phyloP scores from a whole-genome alignment of 495 filamentous ascomycete genomes.

The Halenospora varia region DNA sequence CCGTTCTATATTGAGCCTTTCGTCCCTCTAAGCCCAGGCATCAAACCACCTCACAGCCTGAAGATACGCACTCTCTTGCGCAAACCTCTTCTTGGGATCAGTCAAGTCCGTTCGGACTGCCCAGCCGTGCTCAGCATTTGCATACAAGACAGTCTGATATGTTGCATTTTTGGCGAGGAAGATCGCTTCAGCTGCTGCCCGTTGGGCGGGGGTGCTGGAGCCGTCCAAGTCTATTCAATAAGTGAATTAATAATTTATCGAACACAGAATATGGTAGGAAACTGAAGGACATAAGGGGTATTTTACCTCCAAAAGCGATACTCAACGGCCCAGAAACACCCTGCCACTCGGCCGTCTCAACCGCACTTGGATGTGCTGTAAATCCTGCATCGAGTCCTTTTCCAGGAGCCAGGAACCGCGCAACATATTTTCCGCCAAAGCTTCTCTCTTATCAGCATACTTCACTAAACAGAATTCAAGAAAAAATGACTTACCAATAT shows the following conservation, averaged over 20 bases:
- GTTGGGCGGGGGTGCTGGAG: slow-evolving; percentile 1
- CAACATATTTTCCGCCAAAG: slow-evolving; percentile 42
- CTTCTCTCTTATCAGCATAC: background rate
- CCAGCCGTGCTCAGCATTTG: slow-evolving; percentile 57
- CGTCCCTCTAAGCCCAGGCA: slow-evolving; percentile 12
- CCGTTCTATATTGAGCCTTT: too few relatives aligned
- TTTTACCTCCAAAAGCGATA: slow-evolving; percentile 64
- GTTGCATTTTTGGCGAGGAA: slow-evolving; percentile 3
- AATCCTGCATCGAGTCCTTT: slow-evolving; percentile 55
- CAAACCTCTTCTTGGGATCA: slow-evolving; percentile 26
- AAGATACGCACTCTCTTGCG: slow-evolving; percentile 5
- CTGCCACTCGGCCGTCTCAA: slow-evolving; percentile 59
- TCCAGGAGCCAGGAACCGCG: slow-evolving; percentile 37
- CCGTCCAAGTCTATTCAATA: slow-evolving; percentile 2
- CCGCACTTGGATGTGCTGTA: slow-evolving; percentile 65
- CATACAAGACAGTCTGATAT: slow-evolving; percentile 7
- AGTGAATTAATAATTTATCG: background rate
- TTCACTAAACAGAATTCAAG: background rate
- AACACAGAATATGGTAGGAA: background rate
- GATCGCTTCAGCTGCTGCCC: slow-evolving; percentile 12
- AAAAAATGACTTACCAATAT: slow-evolving; percentile 55
- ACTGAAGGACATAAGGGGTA: background rate
- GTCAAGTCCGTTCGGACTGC: slow-evolving; percentile 55
- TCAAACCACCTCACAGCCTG: slow-evolving; percentile 15
- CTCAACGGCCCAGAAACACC: slow-evolving; percentile 59